Conservation (phyloP, 129 eudicot genomes). For the Erigeron canadensis region DNA sequence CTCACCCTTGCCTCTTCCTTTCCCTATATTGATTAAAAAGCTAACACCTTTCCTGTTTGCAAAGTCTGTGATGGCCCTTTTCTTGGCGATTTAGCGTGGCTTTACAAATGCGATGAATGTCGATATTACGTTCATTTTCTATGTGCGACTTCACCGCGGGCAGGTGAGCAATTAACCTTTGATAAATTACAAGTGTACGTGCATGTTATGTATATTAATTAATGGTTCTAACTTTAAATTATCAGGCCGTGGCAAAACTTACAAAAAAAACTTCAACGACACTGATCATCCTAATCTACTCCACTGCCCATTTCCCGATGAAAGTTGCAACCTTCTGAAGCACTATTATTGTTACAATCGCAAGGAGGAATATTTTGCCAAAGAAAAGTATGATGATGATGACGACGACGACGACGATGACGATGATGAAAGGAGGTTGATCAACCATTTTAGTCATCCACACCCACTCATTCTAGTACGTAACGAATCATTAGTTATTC, state of each 20-base stretch:
- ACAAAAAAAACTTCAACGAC: neutral
- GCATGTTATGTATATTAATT: neutral
- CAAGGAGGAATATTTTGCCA: neutral
- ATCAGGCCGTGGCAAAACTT: neutral
- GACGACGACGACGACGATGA: too few relatives aligned
- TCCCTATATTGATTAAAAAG: neutral
- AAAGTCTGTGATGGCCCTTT: neutral
- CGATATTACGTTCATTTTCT: neutral
- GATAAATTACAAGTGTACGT: neutral
- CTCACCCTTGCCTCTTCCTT: neutral
- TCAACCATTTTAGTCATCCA: neutral
- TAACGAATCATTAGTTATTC: neutral
- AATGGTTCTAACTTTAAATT: neutral
- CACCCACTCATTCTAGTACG: neutral
- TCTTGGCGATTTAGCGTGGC: rapidly evolving
- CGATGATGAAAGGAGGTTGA: too few relatives aligned
- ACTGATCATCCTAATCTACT: constrained; percentile 1
- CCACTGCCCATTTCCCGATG: constrained; percentile 17
- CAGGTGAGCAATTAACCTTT: neutral
- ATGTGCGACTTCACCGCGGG: neutral
- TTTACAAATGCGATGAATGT: neutral
- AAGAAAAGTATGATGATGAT: neutral
- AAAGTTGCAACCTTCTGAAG: constrained; percentile 10
- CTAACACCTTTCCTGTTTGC: neutral
- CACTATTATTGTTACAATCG: neutral